Evolutionary conservation across 2,329 filamentous ascomycete species (phyloP), one percentile per base, ranked within the genome.

Genomic region (Trichophyton rubrum): DNA sequence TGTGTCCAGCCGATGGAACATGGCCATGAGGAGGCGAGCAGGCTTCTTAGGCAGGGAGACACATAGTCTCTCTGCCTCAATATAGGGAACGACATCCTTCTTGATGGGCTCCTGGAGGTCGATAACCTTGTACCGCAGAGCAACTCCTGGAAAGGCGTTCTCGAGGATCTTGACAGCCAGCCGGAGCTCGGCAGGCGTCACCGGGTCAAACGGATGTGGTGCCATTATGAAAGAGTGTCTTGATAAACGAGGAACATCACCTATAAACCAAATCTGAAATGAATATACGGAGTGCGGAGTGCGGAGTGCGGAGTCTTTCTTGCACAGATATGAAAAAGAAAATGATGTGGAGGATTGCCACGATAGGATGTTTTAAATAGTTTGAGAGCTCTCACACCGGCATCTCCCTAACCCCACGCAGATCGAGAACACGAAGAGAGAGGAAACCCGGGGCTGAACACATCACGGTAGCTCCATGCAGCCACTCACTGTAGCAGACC

Each of bases 101-200:
- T 88, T 88, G 43, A 77, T 75, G 2, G 85, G 85, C 67, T 88
- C 84, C 58, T 85, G 79, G 2, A 87, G 75, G 22, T 83, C 87
- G 58, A 89, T 80, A 65, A 80, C 81, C 73, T 89, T 89, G 78
- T 83, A 85, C 4, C 75, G 72, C 33, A 78, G 63, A 27, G 66
- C 62, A 4, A 72, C 67, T 1, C 69, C 69, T 1, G 72, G 71
- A 57, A 75, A 74, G 22, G 72, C 66, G 1, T 68, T 65, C 65
- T 74, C 65, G 30, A 76, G 64, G 60, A 75, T 65, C 59, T 70
- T 71, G 17, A 72, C 72, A n/a, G 71, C 72, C 60, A 75, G 61
- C 61, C 70, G 68, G 62, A 76, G 75, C 61, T 76, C 74, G 59
- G 64, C 69, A 20, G 73, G 71, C 13, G 71, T 72, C 55, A 75